These are phyloP conservation scores for Lojkania enalia DNA, from an alignment of 2,329 filamentous ascomycete species.

Conservation along the genomic window DNA sequence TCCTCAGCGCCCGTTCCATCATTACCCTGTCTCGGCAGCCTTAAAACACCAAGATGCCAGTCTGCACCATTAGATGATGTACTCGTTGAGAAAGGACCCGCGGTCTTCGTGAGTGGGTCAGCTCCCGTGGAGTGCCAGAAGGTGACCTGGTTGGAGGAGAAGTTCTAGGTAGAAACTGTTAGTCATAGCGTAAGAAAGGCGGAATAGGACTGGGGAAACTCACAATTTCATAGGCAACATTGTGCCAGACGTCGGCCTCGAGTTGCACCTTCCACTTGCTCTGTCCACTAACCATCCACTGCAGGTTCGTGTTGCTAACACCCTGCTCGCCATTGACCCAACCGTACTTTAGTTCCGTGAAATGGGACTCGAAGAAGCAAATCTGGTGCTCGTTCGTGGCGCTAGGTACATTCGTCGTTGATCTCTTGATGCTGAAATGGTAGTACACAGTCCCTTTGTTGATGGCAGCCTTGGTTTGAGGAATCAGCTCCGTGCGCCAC, in stretches of 20 bases:
- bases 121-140: constrained; percentile 72
- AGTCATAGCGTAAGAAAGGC: neutral
- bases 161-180: constrained; percentile 53
- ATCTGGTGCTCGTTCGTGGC: constrained; percentile 69
- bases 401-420: constrained; percentile 62
- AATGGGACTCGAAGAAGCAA: constrained; percentile 68
- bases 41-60: constrained; percentile 72
- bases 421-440: constrained; percentile 69
- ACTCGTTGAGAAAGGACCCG: constrained; percentile 62
- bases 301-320: constrained; percentile 58
- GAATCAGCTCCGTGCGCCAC: constrained; percentile 74
- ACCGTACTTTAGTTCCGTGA: constrained; percentile 74
- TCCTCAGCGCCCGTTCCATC: constrained; percentile 61
- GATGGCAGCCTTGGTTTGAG: constrained; percentile 68
- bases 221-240: constrained; percentile 71
- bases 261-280: constrained; percentile 67
- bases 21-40: constrained; percentile 62
- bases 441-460: constrained; percentile 70
- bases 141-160: constrained; percentile 62
- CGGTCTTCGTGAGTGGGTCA: constrained; percentile 60
- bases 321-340: constrained; percentile 57
- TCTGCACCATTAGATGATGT: constrained; percentile 70
- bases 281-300: constrained; percentile 65
- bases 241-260: constrained; percentile 70
- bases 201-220: constrained; percentile 16